Base-by-base conservation (phyloP, 1,284 basidiomycete genomes). In the Coniferiporia sulphurascens region DNA sequence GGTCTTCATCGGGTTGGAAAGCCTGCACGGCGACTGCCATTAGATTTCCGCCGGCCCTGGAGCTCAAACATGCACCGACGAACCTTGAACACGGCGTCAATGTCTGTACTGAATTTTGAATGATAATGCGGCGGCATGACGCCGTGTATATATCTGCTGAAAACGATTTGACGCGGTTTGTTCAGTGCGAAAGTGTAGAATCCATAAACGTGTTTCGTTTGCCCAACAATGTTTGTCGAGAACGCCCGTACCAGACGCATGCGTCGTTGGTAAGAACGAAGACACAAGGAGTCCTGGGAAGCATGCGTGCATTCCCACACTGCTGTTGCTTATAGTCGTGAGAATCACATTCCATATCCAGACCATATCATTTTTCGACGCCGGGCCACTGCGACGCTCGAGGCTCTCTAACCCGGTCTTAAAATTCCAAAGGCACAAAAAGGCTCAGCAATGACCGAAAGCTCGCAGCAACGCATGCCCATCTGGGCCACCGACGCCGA, bases 401-500 rank as follows among this genome's bases (percentile, higher is more conserved):
- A 41, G 15, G 38, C 12, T 41, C 38, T 41, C 38, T 41, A 41
- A 27, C 27, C 27, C 27, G 5, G 27, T 5, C 27, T 27, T 27
- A 27, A 27, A 27, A 27, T 27, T 27, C 27, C 27, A 27, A 27
- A 27, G 27, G 27, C 27, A 8, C 38, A 15, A 41, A 10, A 41
- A 2, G 8, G n/a, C 15, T n/a, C 15, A 46, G 19, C n/a, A 12
- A 60, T 60, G 59, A 49, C 59, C 6, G 54, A 60, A 13, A 15
- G 19, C 32, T 73, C 81, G 48, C 82, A 84, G 72, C 85, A 85
- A 72, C 80, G 85, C 38, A 80, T 83, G 64, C 74, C 83, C 44
- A 67, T 88, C 21, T 89, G 87, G 87, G 84, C 84, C 17, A 76
- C 83, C 2, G 85, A 87, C n/a, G 79, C 79, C 1, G 88, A 91